phyloP scores from a whole-genome alignment of 1,139 yeast species.

The Nakaseomyces uthaithaninus region DNA sequence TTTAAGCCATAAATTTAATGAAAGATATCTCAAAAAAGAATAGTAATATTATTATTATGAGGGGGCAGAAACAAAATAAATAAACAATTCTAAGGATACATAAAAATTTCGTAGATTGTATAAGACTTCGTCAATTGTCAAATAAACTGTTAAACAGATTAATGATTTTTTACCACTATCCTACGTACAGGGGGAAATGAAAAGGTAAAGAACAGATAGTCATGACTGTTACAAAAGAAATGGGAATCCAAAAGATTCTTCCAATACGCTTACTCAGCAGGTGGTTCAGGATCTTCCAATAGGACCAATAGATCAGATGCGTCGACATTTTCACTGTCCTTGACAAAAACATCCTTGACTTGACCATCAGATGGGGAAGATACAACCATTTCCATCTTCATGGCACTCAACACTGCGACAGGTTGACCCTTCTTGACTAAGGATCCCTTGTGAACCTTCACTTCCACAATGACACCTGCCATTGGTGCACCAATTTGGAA shows the following conservation, averaged over 20 bases:
- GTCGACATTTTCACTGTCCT: slow-evolving; percentile 92
- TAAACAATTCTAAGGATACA: slow-evolving; percentile 1
- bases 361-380: slow-evolving; percentile 85
- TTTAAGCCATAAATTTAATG: not conserved
- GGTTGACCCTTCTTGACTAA: slow-evolving; percentile 97
- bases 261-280: slow-evolving; percentile 2
- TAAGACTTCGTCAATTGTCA: not conserved
- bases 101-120: slow-evolving; percentile 1
- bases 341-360: slow-evolving; percentile 65
- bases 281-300: slow-evolving; percentile 24
- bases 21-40: not conserved
- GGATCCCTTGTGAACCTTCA: slow-evolving; percentile 77
- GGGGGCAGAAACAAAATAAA: not conserved
- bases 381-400: slow-evolving; percentile 99
- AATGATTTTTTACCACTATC: too few relatives aligned
- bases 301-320: slow-evolving; percentile 64
- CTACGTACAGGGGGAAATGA: too few relatives aligned
- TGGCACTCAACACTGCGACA: slow-evolving; percentile 87
- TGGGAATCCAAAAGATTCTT: too few relatives aligned
- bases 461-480: slow-evolving; percentile 98
- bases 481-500: slow-evolving; percentile 97
- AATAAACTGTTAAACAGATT: too few relatives aligned
- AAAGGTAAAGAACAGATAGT: too few relatives aligned
- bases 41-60: not conserved
- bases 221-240: not conserved